Conservation (phyloP, 371 early-diverging fungal genomes). For the Apophysomyces ossiformis region DNA sequence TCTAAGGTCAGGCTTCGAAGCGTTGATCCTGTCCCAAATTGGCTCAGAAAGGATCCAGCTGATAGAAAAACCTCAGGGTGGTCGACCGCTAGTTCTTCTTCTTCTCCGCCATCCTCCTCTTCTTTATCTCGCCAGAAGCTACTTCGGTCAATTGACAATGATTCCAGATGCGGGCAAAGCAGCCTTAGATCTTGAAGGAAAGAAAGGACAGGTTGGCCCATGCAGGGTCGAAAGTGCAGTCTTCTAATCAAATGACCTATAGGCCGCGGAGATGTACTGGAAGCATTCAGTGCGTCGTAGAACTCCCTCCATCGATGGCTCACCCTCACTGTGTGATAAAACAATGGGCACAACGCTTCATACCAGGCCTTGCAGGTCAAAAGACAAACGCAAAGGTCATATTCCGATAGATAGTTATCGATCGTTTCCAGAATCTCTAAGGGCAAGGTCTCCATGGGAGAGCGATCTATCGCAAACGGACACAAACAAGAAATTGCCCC, state of each 20-base stretch:
- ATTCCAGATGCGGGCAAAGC: not conserved
- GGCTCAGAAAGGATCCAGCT: not conserved
- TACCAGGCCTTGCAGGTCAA: not conserved
- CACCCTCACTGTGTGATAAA: not conserved
- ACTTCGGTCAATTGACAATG: not conserved
- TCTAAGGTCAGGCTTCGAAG: not conserved
- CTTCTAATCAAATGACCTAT: not conserved
- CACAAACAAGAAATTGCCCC: too few species aligned
- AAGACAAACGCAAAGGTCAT: not conserved
- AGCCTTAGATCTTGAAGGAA: not conserved
- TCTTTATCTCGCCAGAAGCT: not conserved
- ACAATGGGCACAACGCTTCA: not conserved
- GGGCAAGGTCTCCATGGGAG: not conserved
- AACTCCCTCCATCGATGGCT: not conserved
- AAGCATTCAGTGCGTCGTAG: not conserved
- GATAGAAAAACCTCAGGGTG: not conserved
- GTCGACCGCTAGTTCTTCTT: not conserved
- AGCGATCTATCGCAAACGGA: too few species aligned
- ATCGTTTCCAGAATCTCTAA: not conserved
- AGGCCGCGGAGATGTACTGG: not conserved
- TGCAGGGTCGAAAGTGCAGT: not conserved
- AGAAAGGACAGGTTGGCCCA: not conserved
- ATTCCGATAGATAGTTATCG: not conserved
- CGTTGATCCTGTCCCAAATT: not conserved
- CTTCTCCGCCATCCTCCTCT: not conserved